These are phyloP conservation scores for Teratosphaeria destructans DNA, from an alignment of 2,329 filamentous ascomycete genomes.

Conservation along the genomic window DNA sequence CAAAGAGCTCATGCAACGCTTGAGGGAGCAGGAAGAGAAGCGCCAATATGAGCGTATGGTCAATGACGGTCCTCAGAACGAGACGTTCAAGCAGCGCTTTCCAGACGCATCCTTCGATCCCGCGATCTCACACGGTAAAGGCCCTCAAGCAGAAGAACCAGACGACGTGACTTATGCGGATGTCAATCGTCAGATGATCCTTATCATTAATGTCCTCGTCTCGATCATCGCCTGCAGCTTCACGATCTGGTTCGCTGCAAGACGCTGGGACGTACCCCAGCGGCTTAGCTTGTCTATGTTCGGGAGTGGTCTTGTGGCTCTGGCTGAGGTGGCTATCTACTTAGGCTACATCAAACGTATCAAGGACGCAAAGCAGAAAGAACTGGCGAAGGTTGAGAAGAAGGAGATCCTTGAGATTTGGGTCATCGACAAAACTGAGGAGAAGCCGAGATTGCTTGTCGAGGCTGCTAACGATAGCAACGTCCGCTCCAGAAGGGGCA, in stretches of 20 bases:
- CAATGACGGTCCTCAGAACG: slow-evolving; percentile 45
- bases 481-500: slow-evolving; percentile 34
- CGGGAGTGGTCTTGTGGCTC: slow-evolving; percentile 57
- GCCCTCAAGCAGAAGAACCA: slow-evolving; percentile 35
- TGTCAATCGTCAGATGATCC: slow-evolving; percentile 66
- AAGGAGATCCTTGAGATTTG: slow-evolving; percentile 64
- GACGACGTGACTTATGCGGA: slow-evolving; percentile 62
- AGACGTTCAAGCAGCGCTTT: slow-evolving; percentile 52
- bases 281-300: slow-evolving; percentile 61
- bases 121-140: slow-evolving; percentile 13
- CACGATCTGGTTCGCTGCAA: slow-evolving; percentile 66
- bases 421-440: slow-evolving; percentile 38
- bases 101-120: slow-evolving; percentile 39
- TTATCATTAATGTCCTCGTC: slow-evolving; percentile 83
- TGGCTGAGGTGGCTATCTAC: slow-evolving; percentile 71
- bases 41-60: slow-evolving; percentile 74
- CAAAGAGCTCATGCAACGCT: slow-evolving; percentile 73
- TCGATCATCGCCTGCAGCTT: slow-evolving; percentile 71
- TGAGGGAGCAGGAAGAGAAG: slow-evolving; percentile 74
- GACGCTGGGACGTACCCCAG: slow-evolving; percentile 64
- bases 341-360: slow-evolving; percentile 64
- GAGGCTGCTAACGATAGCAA: slow-evolving; percentile 9
- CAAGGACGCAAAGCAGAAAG: slow-evolving; percentile 54
- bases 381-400: slow-evolving; percentile 51
- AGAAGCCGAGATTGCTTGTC: slow-evolving; percentile 4